A percentile compares a stretch with the other conserved stretches of the same genome.
Conservation (phyloP, 75 land plant species). For the Selaginella moellendorffii region DNA sequence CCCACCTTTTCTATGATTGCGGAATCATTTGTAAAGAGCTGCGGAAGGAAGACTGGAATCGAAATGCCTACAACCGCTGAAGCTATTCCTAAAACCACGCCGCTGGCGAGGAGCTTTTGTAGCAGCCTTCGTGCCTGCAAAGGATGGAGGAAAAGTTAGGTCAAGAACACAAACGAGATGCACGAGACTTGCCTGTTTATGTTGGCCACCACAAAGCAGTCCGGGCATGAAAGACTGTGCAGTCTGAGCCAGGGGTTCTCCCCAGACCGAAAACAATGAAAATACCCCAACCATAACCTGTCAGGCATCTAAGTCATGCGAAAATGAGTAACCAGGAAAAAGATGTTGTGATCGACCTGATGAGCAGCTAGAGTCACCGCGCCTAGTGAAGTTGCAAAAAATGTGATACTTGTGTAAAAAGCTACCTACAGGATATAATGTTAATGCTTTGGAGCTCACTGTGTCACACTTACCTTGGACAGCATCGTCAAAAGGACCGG, state of each 20-base stretch:
- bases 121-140: constrained; percentile 50
- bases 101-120: constrained; percentile 45
- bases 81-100: constrained; percentile 35
- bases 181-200: too few relatives aligned
- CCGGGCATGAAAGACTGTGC: constrained; percentile 96
- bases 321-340: too few relatives aligned
- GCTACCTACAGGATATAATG: constrained; percentile 36
- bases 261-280: constrained; percentile 69
- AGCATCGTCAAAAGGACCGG: constrained; percentile 72
- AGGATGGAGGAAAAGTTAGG: constrained; percentile 2
- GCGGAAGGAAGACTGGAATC: constrained; percentile 40
- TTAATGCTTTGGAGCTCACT: too few relatives aligned
- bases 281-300: constrained; percentile 84
- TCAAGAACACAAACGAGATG: too few relatives aligned
- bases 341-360: constrained; percentile 76
- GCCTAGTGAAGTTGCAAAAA: constrained; percentile 62
- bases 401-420: constrained; percentile 62
- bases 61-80: constrained; percentile 32
- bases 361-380: constrained; percentile 70
- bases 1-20: constrained; percentile 47
- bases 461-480: constrained; percentile 71
- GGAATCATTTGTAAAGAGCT: constrained; percentile 46
- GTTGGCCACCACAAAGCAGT: constrained; percentile 49
- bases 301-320: too few relatives aligned
- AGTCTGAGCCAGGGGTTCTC: constrained; percentile 87